phyloP scores from a whole-genome alignment of 2,329 filamentous ascomycete species.

The Plectosphaerella sp. region DNA sequence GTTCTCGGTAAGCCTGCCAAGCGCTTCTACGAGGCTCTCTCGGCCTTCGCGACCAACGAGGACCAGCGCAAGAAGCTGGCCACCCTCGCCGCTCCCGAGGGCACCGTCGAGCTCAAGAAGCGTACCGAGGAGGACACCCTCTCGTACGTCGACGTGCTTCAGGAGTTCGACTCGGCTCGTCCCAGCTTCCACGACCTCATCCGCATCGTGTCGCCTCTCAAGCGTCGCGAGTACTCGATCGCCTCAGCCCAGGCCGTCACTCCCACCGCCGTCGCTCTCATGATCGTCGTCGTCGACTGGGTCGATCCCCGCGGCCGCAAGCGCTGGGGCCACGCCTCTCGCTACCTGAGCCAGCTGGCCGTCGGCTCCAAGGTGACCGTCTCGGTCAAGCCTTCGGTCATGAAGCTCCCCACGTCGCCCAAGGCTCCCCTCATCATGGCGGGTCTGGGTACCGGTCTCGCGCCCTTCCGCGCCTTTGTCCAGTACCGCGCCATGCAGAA shows the following conservation, averaged over 20 bases:
- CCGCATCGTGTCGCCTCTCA: conserved; percentile 83
- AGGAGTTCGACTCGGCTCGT: conserved; percentile 85
- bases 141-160: conserved; percentile 85
- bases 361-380: conserved; percentile 79
- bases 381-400: conserved; percentile 95
- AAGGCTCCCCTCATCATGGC: conserved; percentile 98
- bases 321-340: conserved; percentile 88
- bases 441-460: conserved; percentile 93
- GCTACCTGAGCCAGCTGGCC: conserved; percentile 74
- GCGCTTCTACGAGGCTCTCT: conserved; percentile 91
- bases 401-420: conserved; percentile 89
- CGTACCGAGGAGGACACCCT: conserved; percentile 86
- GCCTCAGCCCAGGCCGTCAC: conserved; percentile 95
- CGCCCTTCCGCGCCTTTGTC: conserved; percentile 98
- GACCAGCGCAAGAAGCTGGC: conserved; percentile 77
- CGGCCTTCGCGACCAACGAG: conserved; percentile 80
- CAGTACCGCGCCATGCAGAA: conserved; percentile 98
- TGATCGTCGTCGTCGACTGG: conserved; percentile 98
- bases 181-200: conserved; percentile 85
- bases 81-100: conserved; percentile 71
- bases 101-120: conserved; percentile 86
- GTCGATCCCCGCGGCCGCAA: conserved; percentile 81
- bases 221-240: conserved; percentile 98
- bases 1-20: conserved; percentile 96
- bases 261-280: conserved; percentile 81